Evolutionary conservation across 129 eudicot genomes (phyloP), one percentile per base, ranked within the genome.

Genomic region (Flaveria bidentis): DNA sequence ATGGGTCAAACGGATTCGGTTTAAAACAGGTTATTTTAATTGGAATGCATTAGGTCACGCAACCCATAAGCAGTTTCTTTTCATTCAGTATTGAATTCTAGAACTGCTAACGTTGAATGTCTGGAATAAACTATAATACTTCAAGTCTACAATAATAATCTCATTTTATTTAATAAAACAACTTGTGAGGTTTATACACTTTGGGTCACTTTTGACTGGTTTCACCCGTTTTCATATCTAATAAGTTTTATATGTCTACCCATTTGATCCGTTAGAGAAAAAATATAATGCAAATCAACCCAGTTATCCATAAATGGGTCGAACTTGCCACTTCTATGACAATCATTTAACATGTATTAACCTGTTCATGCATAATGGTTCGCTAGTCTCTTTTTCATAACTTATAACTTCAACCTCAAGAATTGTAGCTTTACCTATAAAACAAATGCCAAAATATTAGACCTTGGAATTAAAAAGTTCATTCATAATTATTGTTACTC

Each of bases 361-460:
- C 99, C 96, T 76, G 85, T 91, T 91, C 94, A 87, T 87, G 89
- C 97, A 91, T 62, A 95, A 75, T 28, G 82, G 84, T 67, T 82
- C 87, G 47, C 93, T 89, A 50, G 99, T 85, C 77, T 78, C 90
- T 83, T 91, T 84, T 69, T 72, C 91, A 74, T 82, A 95, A 82
- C 94, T 91, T 68, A 56, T 2, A 75, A 86, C 77, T 81, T 95
- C 97, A 72, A 91, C 9, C 82, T 95, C 99, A 46, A 95, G 75
- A 76, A 95, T 83, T 44, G 99, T 72, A 78, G 99, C 97, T 85
- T 95, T 95, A 75, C 97, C 99, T 95, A 82, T 23, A 50, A 14
- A 73, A 66, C 14, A 16, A 56, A 55, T 33, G 67, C 26, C 41
- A 36, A 36, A 36, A 36, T 36, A 36, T 46, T 57, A 23, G 74